Base-by-base conservation (phyloP, 306 rosid genomes). In the Ormosia semicastrata region DNA sequence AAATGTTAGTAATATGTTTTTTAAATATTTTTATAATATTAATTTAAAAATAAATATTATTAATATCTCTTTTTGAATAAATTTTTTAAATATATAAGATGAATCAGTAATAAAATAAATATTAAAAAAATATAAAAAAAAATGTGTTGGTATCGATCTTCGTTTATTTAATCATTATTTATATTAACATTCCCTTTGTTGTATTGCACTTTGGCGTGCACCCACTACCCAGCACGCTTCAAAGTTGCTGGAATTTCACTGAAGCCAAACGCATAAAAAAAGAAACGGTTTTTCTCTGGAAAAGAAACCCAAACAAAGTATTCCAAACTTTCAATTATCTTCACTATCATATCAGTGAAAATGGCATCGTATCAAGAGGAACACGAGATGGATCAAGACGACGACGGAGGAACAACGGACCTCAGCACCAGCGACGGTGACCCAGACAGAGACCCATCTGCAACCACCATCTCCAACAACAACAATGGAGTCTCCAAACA, bases 341-440 rank as follows among this genome's bases (percentile, higher is more conserved):
- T 58, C 13, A 33, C 24, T 39, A 39, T 47, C 6, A 3, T 37
- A 37, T 4, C 6, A 37, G 6, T 37, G 41, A 37, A 2, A 65
- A 74, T 84, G 84, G 47, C 81, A 7, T 58, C 77, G 9, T 64
- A 41, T 71, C 12, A 32, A 5, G 79, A 34, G 29, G 66, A 18
- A 12, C 77, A 41, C 3, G 65, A 75, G 39, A 67, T 69, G 64
- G 74, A 83, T 64, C 79, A 65, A n/a, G 77, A 84, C n/a, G 77
- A 84, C 52, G 84, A 78, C 2, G 84, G 62, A 62, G 77, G 66
- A 59, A 66, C 73, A 13, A 78, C 83, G 3, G 76, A 78, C 40
- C 71, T 83, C 37, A 83, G 83, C 66, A 71, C 68, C 66, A 65
- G 79, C 43, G 57, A 76, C 76, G 74, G 29, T 10, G 77, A 59